Percentiles rank a stretch among this genome's conserved stretches.
phyloP scores from a whole-genome alignment of 768 basidiomycete species.

The Hygrophorus russula region DNA sequence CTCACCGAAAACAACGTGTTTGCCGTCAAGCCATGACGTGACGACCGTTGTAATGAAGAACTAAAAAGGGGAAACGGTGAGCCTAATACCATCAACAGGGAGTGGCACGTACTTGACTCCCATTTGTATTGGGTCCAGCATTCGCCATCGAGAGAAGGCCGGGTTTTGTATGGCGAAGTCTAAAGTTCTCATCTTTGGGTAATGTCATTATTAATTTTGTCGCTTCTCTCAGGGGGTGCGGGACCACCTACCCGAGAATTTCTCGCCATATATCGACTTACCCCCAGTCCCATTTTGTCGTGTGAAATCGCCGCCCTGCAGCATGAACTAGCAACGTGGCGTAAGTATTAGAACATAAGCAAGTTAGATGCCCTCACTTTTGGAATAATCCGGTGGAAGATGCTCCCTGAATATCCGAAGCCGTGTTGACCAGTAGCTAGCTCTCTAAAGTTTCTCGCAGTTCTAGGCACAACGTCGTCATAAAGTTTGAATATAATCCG shows the following conservation, averaged over 20 bases:
- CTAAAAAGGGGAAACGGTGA: conserved; percentile 18
- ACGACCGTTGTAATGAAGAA: conserved; percentile 86
- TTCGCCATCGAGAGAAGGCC: conserved; percentile 76
- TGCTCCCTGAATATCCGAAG: conserved; percentile 56
- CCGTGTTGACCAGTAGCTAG: conserved; percentile 69
- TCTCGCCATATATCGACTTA: conserved; percentile 66
- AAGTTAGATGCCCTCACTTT: conserved; percentile 7
- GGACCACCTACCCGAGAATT: conserved; percentile 40
- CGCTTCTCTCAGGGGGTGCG: background rate
- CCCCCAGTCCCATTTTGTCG: conserved; percentile 61
- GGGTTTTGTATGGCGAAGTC: conserved; percentile 58
- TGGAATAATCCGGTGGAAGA: conserved; percentile 80
- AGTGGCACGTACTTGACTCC: conserved; percentile 31
- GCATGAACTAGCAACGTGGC: conserved; percentile 47
- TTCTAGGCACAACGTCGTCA: conserved; percentile 68
- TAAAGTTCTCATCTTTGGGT: conserved; percentile 72
- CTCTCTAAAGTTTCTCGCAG: conserved; percentile 80
- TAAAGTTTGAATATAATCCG: conserved; percentile 79
- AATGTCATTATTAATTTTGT: conserved; percentile 1
- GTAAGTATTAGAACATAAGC: background rate
- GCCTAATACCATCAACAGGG: background rate
- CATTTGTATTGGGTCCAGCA: conserved; percentile 74
- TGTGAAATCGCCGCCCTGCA: conserved; percentile 88
- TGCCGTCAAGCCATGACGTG: conserved; percentile 73
- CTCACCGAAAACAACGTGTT: conserved; percentile 78